Base-by-base conservation (phyloP, 1,139 yeast species). In the Zhuliangozyma parablackwelliae region DNA sequence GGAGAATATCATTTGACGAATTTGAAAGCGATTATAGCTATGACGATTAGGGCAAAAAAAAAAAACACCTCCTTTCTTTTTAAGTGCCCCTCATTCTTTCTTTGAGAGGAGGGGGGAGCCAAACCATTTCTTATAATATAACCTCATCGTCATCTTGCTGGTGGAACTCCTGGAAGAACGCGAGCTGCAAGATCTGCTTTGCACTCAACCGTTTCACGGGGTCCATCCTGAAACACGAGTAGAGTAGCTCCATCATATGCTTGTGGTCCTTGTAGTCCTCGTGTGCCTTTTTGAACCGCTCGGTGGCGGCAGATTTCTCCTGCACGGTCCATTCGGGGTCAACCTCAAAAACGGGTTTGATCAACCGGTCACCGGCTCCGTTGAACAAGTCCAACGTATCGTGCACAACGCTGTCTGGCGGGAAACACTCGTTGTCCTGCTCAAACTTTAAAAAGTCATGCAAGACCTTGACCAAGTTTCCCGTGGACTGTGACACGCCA, bases 131-230 rank as follows among this genome's bases (percentile, higher is more conserved):
- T 47, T 46, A 61, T 26, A 63, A 48, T 28, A 66, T 50, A 6
- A 67, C 69, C 38, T 65, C 73, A 40, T 69, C 75, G 42, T 67
- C 72, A 29, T 34, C 37, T 7, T 31, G 24, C 25, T 51, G 32
- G 44, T 53, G 24, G 42, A 70, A 55, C 39, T 72, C 77, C 21
- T 56, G 53, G 51, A 82, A 79, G 48, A 80, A 82, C 11, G 76
- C 75, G 51, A 78, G 65, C 35, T 65, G 55, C 39, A 83, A 59
- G 3, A 82, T 75, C 33, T 77, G 75, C 32, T 62, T 63, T 1
- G 92, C 89, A 8, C 75, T 60, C 11, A 66, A 56, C 35, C 94
- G 65, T 38, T 73, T 69, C 25, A 59, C 49, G 11, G 78, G 80
- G 58, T 83, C 82, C 63, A 80, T 65, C 35, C 69, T 73, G 51